Percentiles rank a stretch among this genome's conserved stretches.
These are phyloP conservation scores for Marasmius sp. DNA, from an alignment of 1,284 basidiomycete genomes.

Conservation along the genomic window DNA sequence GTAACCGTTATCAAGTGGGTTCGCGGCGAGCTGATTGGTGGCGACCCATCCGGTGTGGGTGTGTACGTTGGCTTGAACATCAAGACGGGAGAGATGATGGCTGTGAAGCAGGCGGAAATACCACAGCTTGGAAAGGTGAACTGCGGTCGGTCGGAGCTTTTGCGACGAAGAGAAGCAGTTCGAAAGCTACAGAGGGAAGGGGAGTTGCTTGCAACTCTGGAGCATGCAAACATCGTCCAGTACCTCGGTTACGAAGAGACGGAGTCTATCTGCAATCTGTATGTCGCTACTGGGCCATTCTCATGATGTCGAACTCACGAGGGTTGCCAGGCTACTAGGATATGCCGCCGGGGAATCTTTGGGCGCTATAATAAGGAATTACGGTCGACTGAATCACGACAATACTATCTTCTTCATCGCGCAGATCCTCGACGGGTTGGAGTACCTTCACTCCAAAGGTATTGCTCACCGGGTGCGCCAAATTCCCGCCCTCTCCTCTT, in stretches of 20 bases:
- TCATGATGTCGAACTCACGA: slow-evolving; percentile 9
- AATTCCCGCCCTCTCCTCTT: background rate
- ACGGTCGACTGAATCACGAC: slow-evolving; percentile 90
- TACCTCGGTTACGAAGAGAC: slow-evolving; percentile 99
- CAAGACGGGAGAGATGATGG: slow-evolving; percentile 87
- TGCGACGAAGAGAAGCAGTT: slow-evolving; percentile 81
- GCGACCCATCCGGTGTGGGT: slow-evolving; percentile 75
- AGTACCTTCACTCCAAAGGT: slow-evolving; percentile 89
- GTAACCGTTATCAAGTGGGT: slow-evolving; percentile 72
- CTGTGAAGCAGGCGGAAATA: slow-evolving; percentile 87
- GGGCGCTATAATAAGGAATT: slow-evolving; percentile 87
- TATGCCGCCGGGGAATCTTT: slow-evolving; percentile 98
- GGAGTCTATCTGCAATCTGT: slow-evolving; percentile 89
- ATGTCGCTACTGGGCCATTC: slow-evolving; percentile 32
- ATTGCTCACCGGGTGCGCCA: slow-evolving; percentile 85
- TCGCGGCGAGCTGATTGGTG: slow-evolving; percentile 83
- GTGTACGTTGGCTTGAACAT: slow-evolving; percentile 86
- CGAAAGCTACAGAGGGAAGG: slow-evolving; percentile 94
- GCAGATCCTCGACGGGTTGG: slow-evolving; percentile 90
- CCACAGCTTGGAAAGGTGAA: slow-evolving; percentile 58
- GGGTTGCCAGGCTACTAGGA: slow-evolving; percentile 79
- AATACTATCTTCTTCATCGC: slow-evolving; percentile 91
- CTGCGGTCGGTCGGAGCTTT: slow-evolving; percentile 61
- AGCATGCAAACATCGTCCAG: slow-evolving; percentile 96
- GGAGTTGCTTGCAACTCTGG: slow-evolving; percentile 92